Conservation (phyloP, 1,284 basidiomycete species). For the Sanguinoderma infundibulare region DNA sequence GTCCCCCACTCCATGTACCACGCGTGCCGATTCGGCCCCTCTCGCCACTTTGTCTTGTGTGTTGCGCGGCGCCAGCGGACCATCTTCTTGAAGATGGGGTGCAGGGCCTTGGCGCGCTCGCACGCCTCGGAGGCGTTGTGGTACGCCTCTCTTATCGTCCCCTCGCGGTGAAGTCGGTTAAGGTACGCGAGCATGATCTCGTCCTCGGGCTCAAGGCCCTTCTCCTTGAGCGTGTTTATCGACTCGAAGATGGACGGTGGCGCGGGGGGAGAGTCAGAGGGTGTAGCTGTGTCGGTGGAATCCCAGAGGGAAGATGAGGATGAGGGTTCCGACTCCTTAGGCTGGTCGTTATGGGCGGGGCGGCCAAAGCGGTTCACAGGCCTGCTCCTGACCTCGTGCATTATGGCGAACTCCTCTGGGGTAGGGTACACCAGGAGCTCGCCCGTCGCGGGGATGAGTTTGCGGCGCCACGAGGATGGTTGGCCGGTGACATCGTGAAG, state of each 20-base stretch:
- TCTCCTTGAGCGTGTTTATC: slow-evolving; percentile 11
- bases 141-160: slow-evolving; percentile 7
- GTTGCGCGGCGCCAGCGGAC: neutral
- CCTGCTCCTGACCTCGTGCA: slow-evolving; percentile 1
- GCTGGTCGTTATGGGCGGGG: neutral
- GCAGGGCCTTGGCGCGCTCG: neutral
- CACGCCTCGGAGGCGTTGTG: slow-evolving; percentile 8
- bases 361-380: neutral
- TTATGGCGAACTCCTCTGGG: neutral
- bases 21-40: too few relatives aligned
- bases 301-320: neutral
- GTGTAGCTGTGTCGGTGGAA: neutral
- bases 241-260: slow-evolving; percentile 7
- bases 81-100: neutral
- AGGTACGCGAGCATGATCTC: slow-evolving; percentile 13
- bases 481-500: neutral
- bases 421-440: slow-evolving; percentile 1
- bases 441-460: neutral
- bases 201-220: slow-evolving; percentile 8
- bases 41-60: too few relatives aligned
- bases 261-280: neutral
- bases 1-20: too few relatives aligned
- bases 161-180: neutral
- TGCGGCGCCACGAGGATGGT: neutral
- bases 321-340: neutral